Evolutionary conservation across 768 basidiomycete species (phyloP).

Genomic region (Russula emetica): DNA sequence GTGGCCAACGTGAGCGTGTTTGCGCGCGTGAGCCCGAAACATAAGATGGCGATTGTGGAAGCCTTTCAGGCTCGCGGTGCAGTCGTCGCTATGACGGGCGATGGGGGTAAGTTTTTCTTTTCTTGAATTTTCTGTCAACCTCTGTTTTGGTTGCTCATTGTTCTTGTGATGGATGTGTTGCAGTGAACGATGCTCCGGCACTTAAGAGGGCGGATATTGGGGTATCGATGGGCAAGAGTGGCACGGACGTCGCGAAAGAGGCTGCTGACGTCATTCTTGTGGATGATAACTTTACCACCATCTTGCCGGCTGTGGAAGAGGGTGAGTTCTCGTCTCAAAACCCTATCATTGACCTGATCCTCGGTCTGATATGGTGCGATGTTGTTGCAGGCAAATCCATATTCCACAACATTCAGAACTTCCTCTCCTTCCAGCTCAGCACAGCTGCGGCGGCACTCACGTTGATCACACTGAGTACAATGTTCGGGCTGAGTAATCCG

Average conservation of each 20-base stretch:
- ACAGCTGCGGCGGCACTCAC: constrained; percentile 95
- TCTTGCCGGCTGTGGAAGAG: constrained; percentile 91
- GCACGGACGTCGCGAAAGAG: constrained; percentile 98
- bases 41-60: constrained; percentile 96
- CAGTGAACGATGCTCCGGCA: constrained; percentile 94
- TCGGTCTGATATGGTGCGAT: neutral
- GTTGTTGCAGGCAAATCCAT: constrained; percentile 76
- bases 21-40: constrained; percentile 91
- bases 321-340: constrained; percentile 41
- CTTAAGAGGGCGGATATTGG: constrained; percentile 98
- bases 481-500: constrained; percentile 85
- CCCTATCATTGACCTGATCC: constrained; percentile 3
- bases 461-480: constrained; percentile 91
- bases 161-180: neutral
- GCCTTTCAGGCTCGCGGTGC: constrained; percentile 87
- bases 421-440: constrained; percentile 93
- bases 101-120: constrained; percentile 63
- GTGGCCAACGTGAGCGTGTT: constrained; percentile 84
- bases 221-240: constrained; percentile 95
- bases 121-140: neutral
- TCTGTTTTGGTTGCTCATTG: neutral
- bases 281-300: constrained; percentile 95
- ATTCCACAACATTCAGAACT: constrained; percentile 98
- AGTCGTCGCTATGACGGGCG: constrained; percentile 96
- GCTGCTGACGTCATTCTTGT: constrained; percentile 96